Base-by-base conservation (phyloP, 768 basidiomycete species). In the Boletus reticulatus region DNA sequence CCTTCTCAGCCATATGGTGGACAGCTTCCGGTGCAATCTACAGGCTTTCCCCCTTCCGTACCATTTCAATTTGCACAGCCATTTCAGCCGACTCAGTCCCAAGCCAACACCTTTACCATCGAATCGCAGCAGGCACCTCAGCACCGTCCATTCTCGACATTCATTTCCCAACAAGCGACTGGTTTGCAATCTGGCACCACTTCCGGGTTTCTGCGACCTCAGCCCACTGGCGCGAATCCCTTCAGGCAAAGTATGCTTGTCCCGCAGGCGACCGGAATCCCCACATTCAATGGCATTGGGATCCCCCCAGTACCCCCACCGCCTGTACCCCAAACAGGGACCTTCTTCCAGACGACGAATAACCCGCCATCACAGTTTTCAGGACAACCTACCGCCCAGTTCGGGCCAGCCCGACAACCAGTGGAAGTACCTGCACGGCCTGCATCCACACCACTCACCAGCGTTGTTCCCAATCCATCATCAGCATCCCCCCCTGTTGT, bases 201-300 rank as follows among this genome's bases (percentile, higher is more conserved):
- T 52, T 68, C 73, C 13, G 69, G 74, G 20, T 80, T 85, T 73
- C 56, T 84, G 44, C 84, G 84, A 44, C 76, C 78, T 27, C 78
- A 78, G 43, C 51, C 65, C 27, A 89, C 86, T 10, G 88, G 85
- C 19, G 73, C 77, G 42, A 94, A 94, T 71, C 92, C 92, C 10
- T 95, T 95, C 78, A 78, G 93, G 34, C 91, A 92, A 70, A 89
- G 82, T 61, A 81, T 86, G 79, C 69, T 92, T 58, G 53, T 85
- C 24, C 80, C 87, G 12, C 85, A 88, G 62, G 73, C 76, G 9
- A 89, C 85, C 4, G 84, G 85, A 3, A 75, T 81, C 70, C 77
- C 80, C 2, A 59, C 76, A 53, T 79, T 83, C 54, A 74, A 68
- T 55, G 61, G 56, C 20, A 70, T 64, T 49, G 67, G 62, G 16